Conservation (phyloP, 108 stramenopile species). For the Nitzschia inconspicua region DNA sequence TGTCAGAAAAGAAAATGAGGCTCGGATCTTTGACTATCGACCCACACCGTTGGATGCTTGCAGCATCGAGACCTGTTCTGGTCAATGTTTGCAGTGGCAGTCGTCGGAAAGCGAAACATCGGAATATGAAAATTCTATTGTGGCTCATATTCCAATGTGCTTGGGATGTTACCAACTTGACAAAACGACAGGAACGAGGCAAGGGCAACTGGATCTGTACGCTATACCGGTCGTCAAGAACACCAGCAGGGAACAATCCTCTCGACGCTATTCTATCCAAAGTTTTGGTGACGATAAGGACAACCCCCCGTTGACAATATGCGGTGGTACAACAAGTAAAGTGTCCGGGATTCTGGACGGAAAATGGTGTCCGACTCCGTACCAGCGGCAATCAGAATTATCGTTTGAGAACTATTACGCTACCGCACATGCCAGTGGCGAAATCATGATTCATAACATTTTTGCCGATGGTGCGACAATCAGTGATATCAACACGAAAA, state of each 20-base stretch:
- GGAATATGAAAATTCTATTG: neutral
- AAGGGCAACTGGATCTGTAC: constrained; percentile 35
- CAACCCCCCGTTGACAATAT: neutral
- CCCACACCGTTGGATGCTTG: constrained; percentile 85
- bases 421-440: constrained; percentile 51
- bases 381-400: too few relatives aligned
- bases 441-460: constrained; percentile 29
- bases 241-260: too few relatives aligned
- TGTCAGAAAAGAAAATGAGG: too few relatives aligned
- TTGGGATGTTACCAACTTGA: constrained; percentile 80
- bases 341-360: constrained; percentile 71
- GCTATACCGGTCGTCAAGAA: too few relatives aligned
- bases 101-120: too few relatives aligned
- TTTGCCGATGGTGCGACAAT: constrained; percentile 29
- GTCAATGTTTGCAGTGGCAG: neutral
- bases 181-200: constrained; percentile 26
- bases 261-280: too few relatives aligned
- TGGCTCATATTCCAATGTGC: constrained; percentile 52
- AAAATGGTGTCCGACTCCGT: constrained; percentile 51
- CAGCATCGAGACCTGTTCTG: constrained; percentile 66
- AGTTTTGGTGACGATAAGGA: constrained; percentile 10
- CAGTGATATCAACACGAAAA: neutral
- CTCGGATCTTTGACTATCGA: too few relatives aligned
- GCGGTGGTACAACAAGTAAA: too few relatives aligned
- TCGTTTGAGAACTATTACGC: constrained; percentile 25